Evolutionary conservation across 768 basidiomycete genomes (phyloP).

Genomic region (Phylloporus rhodoxanthus): DNA sequence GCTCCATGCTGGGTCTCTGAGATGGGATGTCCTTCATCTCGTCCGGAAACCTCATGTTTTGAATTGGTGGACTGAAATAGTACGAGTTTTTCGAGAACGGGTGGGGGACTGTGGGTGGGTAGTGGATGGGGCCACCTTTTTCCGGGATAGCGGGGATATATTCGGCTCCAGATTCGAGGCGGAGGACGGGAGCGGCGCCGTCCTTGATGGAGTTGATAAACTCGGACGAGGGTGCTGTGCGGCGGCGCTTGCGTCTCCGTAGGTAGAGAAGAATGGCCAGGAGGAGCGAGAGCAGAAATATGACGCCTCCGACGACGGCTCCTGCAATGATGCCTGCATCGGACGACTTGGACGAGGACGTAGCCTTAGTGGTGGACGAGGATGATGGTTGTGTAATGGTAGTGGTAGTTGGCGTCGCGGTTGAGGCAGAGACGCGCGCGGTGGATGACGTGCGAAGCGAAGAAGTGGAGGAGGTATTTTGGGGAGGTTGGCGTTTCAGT

Average conservation of each 20-base stretch:
- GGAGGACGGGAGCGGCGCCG: conserved; percentile 23
- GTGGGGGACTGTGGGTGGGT: conserved; percentile 5
- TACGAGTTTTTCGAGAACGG: conserved; percentile 16
- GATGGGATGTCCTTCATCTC: conserved; percentile 10
- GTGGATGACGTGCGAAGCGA: not conserved
- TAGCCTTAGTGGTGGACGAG: conserved; percentile 4
- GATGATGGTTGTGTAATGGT: not conserved
- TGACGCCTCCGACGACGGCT: conserved; percentile 44
- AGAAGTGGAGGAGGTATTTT: not conserved
- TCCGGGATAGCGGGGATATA: conserved; percentile 12
- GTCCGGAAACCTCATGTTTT: conserved; percentile 13
- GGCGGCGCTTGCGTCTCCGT: conserved; percentile 37
- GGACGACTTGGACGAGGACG: conserved; percentile 13
- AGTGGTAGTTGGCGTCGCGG: not conserved
- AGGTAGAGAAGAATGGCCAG: conserved; percentile 36
- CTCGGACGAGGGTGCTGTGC: conserved; percentile 54
- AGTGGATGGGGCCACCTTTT: conserved; percentile 9
- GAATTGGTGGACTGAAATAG: conserved; percentile 2
- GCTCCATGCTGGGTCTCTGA: conserved; percentile 14
- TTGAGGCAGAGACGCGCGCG: not conserved
- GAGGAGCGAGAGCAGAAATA: conserved; percentile 33
- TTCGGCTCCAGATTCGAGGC: conserved; percentile 21
- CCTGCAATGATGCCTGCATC: conserved; percentile 48
- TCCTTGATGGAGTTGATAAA: conserved; percentile 36
- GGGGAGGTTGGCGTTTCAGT: not conserved